phyloP scores from a whole-genome alignment of 257 asterid species.

The Datura wrightii region DNA sequence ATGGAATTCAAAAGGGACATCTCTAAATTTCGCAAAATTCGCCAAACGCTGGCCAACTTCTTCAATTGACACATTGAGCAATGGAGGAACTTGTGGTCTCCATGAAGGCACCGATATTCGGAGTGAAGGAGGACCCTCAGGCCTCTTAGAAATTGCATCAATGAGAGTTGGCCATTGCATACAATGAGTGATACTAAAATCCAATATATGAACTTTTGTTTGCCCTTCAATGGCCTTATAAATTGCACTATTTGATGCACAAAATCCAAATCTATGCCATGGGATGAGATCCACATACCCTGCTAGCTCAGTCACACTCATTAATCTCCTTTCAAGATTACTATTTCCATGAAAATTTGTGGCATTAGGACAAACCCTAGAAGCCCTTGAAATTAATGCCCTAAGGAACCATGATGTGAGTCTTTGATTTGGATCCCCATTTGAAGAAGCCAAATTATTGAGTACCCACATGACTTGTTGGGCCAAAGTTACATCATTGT shows the following conservation, averaged over 20 bases:
- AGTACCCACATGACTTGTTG: conserved; percentile 96
- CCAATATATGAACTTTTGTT: conserved; percentile 60
- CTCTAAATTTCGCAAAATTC: conserved; percentile 63
- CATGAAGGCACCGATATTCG: conserved; percentile 60
- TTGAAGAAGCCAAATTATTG: conserved; percentile 75
- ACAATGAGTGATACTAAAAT: conserved; percentile 74
- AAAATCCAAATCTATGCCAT: conserved; percentile 82
- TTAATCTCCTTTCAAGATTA: conserved; percentile 43
- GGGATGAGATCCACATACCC: conserved; percentile 83
- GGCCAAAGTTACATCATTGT: conserved; percentile 75
- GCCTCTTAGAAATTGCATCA: conserved; percentile 56
- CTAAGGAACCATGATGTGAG: conserved; percentile 68
- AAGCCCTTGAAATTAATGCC: conserved; percentile 66
- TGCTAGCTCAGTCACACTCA: conserved; percentile 77
- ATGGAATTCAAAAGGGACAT: conserved; percentile 69
- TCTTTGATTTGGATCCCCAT: conserved; percentile 78
- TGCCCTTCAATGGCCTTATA: conserved; percentile 51
- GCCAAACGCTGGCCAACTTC: conserved; percentile 64
- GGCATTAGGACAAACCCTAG: conserved; percentile 62
- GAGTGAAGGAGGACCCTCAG: conserved; percentile 54
- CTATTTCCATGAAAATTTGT: conserved; percentile 30
- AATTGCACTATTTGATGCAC: conserved; percentile 68
- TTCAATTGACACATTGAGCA: conserved; percentile 57
- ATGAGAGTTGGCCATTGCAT: conserved; percentile 90
- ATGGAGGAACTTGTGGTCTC: conserved; percentile 68